A percentile compares a stretch with the other conserved stretches of the same genome.
These are phyloP conservation scores for Cutaneotrichosporon cavernicola DNA, from an alignment of 1,284 basidiomycete species.

Conservation along the genomic window DNA sequence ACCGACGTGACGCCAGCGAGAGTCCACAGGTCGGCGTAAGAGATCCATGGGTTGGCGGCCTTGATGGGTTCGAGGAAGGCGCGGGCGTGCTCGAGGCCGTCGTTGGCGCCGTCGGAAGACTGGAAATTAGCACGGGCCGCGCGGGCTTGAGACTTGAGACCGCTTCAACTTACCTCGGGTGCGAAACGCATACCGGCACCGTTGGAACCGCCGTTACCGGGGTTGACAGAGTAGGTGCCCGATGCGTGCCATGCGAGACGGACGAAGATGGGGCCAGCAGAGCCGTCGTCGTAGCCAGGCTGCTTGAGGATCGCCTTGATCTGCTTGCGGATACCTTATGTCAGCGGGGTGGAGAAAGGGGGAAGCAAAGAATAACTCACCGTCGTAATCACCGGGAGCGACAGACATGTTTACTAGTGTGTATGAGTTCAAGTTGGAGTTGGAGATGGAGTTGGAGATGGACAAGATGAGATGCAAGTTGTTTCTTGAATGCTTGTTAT, in stretches of 20 bases:
- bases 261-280: constrained; percentile 50
- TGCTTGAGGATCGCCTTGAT: constrained; percentile 50
- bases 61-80: constrained; percentile 57
- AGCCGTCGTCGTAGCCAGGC: constrained; percentile 53
- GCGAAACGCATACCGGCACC: constrained; percentile 53
- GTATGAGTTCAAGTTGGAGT: too few species aligned
- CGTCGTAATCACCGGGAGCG: constrained; percentile 45
- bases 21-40: constrained; percentile 56
- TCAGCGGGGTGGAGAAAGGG: neutral
- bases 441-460: constrained; percentile 9
- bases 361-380: constrained; percentile 23
- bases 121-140: constrained; percentile 14
- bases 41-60: constrained; percentile 57
- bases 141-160: constrained; percentile 14
- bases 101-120: constrained; percentile 51
- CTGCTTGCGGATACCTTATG: constrained; percentile 45
- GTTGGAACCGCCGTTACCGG: constrained; percentile 58
- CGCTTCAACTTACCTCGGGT: constrained; percentile 46
- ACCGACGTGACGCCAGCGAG: constrained; percentile 57
- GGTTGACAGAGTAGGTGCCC: constrained; percentile 53
- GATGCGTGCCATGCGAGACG: constrained; percentile 59
- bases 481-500: neutral
- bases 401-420: constrained; percentile 32
- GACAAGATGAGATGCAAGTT: neutral
- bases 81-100: constrained; percentile 57